A percentile compares a stretch with the other conserved stretches of the same genome.
These are phyloP conservation scores for Talaromyces borbonicus DNA, from an alignment of 495 filamentous ascomycete species.

Conservation along the genomic window DNA sequence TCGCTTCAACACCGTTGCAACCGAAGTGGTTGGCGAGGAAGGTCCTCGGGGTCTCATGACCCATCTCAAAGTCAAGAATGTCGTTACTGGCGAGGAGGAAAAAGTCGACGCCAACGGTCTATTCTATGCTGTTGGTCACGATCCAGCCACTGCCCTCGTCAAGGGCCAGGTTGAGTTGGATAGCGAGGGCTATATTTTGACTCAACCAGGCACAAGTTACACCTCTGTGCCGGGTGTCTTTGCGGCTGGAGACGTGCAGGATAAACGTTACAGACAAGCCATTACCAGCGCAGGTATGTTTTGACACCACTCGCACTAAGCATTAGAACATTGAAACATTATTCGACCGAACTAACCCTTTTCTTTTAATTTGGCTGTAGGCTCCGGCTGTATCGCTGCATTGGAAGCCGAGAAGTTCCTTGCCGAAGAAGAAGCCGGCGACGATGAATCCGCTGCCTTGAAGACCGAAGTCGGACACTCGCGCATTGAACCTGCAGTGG, in stretches of 20 bases:
- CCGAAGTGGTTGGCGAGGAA: conserved; percentile 74
- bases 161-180: conserved; percentile 83
- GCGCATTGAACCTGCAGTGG: conserved; percentile 17
- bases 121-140: conserved; percentile 97
- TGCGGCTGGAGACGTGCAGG: conserved; percentile 95
- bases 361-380: conserved; percentile 32
- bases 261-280: conserved; percentile 95
- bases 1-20: conserved; percentile 69
- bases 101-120: conserved; percentile 81
- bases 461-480: conserved; percentile 13
- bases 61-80: conserved; percentile 68
- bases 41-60: conserved; percentile 71
- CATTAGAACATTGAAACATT: too few relatives aligned
- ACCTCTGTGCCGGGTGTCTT: conserved; percentile 91
- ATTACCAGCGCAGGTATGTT: conserved; percentile 94
- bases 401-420: conserved; percentile 91
- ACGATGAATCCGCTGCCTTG: conserved; percentile 17
- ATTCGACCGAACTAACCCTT: too few relatives aligned
- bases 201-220: conserved; percentile 75
- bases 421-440: conserved; percentile 58
- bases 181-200: conserved; percentile 79
- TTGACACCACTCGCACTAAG: too few relatives aligned
- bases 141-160: conserved; percentile 80
- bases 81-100: conserved; percentile 66
- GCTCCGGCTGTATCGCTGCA: conserved; percentile 88